A percentile compares a stretch with the other conserved stretches of the same genome.
These are phyloP conservation scores for Botrytis aclada DNA, from an alignment of 2,329 filamentous ascomycete species.

Conservation along the genomic window DNA sequence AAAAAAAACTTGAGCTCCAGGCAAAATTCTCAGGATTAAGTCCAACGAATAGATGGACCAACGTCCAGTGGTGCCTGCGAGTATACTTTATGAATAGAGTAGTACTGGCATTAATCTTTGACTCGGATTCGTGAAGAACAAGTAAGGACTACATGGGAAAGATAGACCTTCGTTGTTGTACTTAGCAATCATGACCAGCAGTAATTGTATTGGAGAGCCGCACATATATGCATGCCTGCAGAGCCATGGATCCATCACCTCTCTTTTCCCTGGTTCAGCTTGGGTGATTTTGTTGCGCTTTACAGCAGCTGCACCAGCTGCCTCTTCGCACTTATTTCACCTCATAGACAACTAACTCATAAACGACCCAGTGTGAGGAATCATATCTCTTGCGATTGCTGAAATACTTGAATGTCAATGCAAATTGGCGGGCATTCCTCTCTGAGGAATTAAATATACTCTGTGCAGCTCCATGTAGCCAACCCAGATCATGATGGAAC, in stretches of 20 bases:
- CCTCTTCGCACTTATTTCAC: neutral
- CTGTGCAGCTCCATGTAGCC: neutral
- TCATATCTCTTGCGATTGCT: conserved; percentile 5
- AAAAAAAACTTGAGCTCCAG: neutral
- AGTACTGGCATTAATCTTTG: neutral
- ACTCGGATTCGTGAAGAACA: neutral
- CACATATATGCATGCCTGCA: neutral
- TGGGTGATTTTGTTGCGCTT: neutral
- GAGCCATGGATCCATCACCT: neutral
- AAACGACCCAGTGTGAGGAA: neutral
- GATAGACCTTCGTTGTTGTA: neutral
- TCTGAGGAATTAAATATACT: neutral
- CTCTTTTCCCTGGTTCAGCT: neutral
- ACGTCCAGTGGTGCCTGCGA: neutral
- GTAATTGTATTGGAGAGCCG: neutral
- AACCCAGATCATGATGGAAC: conserved; percentile 4
- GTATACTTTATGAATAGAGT: neutral
- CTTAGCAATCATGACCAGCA: neutral
- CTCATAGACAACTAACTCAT: neutral
- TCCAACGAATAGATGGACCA: neutral
- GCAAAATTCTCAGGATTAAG: neutral
- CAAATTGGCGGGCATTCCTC: neutral
- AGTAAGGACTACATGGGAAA: neutral
- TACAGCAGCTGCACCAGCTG: neutral
- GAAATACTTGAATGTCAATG: neutral